These are phyloP conservation scores for Testicularia cyperi DNA, from an alignment of 1,284 basidiomycete species.

Conservation along the genomic window DNA sequence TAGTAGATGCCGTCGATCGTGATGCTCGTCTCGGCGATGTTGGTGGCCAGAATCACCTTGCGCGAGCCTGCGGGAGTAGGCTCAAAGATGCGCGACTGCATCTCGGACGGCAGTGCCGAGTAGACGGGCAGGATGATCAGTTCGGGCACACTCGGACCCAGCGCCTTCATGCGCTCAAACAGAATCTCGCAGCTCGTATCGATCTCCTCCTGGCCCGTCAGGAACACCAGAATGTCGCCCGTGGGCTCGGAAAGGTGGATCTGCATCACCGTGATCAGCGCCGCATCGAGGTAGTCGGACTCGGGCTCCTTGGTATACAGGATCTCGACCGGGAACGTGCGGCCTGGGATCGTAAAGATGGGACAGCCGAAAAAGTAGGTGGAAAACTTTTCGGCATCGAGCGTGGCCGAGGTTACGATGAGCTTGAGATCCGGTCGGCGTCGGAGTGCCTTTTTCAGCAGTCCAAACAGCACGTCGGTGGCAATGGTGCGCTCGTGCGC, in stretches of 20 bases:
- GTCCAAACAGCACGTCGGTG: conserved; percentile 94
- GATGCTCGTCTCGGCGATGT: conserved; percentile 96
- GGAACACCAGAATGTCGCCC: conserved; percentile 92
- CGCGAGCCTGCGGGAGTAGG: conserved; percentile 93
- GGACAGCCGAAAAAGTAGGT: conserved; percentile 98
- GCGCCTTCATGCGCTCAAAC: conserved; percentile 95
- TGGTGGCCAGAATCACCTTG: conserved; percentile 97
- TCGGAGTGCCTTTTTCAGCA: conserved; percentile 94
- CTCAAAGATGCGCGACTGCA: conserved; percentile 96
- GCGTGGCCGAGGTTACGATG: conserved; percentile 95
- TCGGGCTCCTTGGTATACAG: conserved; percentile 98
- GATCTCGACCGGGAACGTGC: conserved; percentile 96
- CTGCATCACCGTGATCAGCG: conserved; percentile 97
- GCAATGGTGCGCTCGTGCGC: conserved; percentile 97
- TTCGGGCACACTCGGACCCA: conserved; percentile 95
- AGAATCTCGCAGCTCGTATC: conserved; percentile 96
- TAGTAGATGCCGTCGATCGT: conserved; percentile 99
- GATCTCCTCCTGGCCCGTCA: conserved; percentile 96
- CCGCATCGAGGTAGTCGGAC: conserved; percentile 95
- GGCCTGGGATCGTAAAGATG: conserved; percentile 99
- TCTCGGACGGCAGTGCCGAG: conserved; percentile 93
- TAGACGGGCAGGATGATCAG: conserved; percentile 95
- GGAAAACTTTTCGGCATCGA: conserved; percentile 99
- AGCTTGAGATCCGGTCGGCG: conserved; percentile 91
- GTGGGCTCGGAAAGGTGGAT: conserved; percentile 97